A percentile compares a stretch with the other conserved stretches of the same genome.
Conservation (phyloP, 345 rosid genomes). For the Hibiscus syriacus region DNA sequence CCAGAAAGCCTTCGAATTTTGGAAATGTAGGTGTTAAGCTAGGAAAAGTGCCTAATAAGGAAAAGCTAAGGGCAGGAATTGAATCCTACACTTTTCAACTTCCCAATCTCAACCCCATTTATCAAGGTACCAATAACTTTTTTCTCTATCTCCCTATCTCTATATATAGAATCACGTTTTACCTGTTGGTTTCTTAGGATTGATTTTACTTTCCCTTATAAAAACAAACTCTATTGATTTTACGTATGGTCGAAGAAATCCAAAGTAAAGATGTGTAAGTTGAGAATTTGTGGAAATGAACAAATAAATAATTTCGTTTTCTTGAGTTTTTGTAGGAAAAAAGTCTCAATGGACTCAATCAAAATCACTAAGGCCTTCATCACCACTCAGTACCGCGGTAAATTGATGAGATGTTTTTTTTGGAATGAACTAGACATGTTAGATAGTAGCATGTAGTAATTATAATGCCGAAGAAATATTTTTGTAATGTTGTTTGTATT, state of each 20-base stretch:
- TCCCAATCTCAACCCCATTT: conserved; percentile 17
- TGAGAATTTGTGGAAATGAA: not conserved
- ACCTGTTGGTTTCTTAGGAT: not conserved
- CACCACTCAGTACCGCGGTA: conserved; percentile 62
- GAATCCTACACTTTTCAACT: conserved; percentile 22
- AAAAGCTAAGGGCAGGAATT: conserved; percentile 10
- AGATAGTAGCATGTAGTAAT: not conserved
- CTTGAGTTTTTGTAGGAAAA: conserved; percentile 34
- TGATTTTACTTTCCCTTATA: not conserved
- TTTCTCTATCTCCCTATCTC: not conserved
- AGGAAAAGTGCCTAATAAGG: conserved; percentile 10
- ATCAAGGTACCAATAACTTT: conserved; percentile 22
- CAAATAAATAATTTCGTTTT: not conserved
- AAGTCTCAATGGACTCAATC: conserved; percentile 55
- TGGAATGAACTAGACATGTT: not conserved
- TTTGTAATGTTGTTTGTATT: not conserved
- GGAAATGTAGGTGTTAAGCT: not conserved
- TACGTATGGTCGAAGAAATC: not conserved
- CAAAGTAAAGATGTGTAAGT: not conserved
- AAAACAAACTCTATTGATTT: not conserved
- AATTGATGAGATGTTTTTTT: not conserved
- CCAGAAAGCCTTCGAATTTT: conserved; percentile 19
- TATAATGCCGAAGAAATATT: not conserved
- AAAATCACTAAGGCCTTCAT: conserved; percentile 44
- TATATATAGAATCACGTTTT: not conserved